Conservation (phyloP, 2,329 filamentous ascomycete species). For the Aspergillus brasiliensis region DNA sequence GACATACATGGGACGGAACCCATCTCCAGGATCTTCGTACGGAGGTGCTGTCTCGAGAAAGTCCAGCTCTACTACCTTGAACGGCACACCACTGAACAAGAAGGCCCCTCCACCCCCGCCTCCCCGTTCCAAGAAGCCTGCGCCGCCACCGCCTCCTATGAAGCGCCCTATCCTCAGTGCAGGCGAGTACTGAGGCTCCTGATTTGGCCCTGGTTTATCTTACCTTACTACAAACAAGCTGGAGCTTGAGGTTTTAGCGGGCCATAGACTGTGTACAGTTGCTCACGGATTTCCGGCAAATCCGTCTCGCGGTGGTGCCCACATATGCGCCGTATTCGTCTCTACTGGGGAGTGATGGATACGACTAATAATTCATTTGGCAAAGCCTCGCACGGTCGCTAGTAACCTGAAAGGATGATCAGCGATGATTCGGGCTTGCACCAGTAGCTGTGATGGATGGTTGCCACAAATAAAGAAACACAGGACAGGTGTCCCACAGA, state of each 20-base stretch:
- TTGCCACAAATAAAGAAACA: background rate
- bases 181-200: slow-evolving; percentile 23
- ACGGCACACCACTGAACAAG: slow-evolving; percentile 40
- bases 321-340: background rate
- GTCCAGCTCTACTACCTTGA: slow-evolving; percentile 52
- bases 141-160: slow-evolving; percentile 65
- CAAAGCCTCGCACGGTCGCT: background rate
- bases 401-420: background rate
- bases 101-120: slow-evolving; percentile 65
- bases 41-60: slow-evolving; percentile 54
- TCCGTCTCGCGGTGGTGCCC: background rate
- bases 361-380: background rate
- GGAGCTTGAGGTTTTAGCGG: background rate
- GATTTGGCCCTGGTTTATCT: background rate
- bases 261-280: background rate
- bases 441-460: background rate
- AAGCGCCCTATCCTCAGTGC: slow-evolving; percentile 53
- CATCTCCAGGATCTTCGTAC: slow-evolving; percentile 57
- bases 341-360: slow-evolving; percentile 1
- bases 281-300: background rate
- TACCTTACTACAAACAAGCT: background rate
- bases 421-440: background rate
- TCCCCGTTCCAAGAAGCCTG: slow-evolving; percentile 65
- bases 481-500: background rate
- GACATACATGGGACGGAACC: slow-evolving; percentile 52